Percentiles rank a stretch among this genome's conserved stretches.
These are phyloP conservation scores for Panaeolus papilionaceus DNA, from an alignment of 768 basidiomycete genomes.

Conservation along the genomic window DNA sequence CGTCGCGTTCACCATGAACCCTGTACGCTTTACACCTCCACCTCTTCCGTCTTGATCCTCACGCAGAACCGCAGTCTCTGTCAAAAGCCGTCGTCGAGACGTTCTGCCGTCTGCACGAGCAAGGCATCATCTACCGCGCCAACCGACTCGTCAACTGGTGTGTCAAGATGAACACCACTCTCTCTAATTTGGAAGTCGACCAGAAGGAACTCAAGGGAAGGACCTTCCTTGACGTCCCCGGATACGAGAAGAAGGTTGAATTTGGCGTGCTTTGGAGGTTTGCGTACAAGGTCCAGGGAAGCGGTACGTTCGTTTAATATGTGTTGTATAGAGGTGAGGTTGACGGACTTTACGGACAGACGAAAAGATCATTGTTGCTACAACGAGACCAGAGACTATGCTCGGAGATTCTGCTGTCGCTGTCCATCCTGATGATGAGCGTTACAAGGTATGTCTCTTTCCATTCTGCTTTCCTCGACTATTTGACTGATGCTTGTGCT, in stretches of 20 bases:
- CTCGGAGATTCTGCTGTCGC: constrained; percentile 97
- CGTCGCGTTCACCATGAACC: constrained; percentile 94
- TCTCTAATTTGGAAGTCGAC: constrained; percentile 99
- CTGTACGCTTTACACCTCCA: constrained; percentile 49
- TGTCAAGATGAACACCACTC: constrained; percentile 91
- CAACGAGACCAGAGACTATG: constrained; percentile 99
- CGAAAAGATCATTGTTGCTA: constrained; percentile 92
- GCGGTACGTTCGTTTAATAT: constrained; percentile 52
- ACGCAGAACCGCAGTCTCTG: constrained; percentile 51
- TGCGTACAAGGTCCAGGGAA: constrained; percentile 88
- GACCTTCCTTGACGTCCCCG: constrained; percentile 88
- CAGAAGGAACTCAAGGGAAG: constrained; percentile 88
- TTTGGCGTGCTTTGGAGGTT: constrained; percentile 98
- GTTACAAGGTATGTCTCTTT: constrained; percentile 69
- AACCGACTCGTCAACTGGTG: constrained; percentile 99
- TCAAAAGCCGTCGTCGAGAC: constrained; percentile 91
- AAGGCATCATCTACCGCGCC: constrained; percentile 91
- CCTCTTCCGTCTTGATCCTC: background rate
- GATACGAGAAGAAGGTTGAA: constrained; percentile 96
- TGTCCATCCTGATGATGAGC: constrained; percentile 90
- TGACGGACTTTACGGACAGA: constrained; percentile 47
- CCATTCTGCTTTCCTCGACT: background rate
- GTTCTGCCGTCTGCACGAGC: constrained; percentile 91
- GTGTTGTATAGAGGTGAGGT: background rate
- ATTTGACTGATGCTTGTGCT: background rate